Percentiles rank a stretch among this genome's conserved stretches.
These are phyloP conservation scores for Peniophora sp. DNA, from an alignment of 1,284 basidiomycete genomes.

Conservation along the genomic window DNA sequence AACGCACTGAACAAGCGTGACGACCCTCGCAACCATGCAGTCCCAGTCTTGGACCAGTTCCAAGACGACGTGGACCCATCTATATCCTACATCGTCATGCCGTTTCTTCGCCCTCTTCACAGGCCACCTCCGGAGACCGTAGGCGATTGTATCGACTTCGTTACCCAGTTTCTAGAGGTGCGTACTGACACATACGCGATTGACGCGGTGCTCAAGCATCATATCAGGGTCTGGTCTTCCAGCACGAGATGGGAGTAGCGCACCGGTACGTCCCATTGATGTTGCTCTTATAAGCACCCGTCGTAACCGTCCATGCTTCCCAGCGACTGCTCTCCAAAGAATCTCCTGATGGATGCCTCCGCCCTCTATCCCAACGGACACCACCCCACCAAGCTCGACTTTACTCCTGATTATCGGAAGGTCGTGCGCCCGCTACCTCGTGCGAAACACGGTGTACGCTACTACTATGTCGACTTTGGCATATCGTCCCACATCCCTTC, in stretches of 20 bases:
- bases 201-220: too few species aligned
- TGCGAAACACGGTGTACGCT: slow-evolving; percentile 11
- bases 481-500: slow-evolving; percentile 11
- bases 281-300: neutral
- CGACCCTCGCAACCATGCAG: slow-evolving; percentile 3
- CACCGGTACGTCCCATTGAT: neutral
- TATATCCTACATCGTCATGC: slow-evolving; percentile 16
- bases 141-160: slow-evolving; percentile 18
- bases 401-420: slow-evolving; percentile 6
- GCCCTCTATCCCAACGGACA: slow-evolving; percentile 17
- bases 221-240: neutral
- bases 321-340: slow-evolving; percentile 18
- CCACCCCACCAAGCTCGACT: slow-evolving; percentile 14
- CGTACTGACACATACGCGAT: neutral
- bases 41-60: slow-evolving; percentile 12
- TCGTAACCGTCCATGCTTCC: too few species aligned
- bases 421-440: slow-evolving; percentile 6
- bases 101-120: slow-evolving; percentile 16
- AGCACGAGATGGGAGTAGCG: neutral
- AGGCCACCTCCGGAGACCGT: slow-evolving; percentile 14
- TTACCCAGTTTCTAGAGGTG: slow-evolving; percentile 19
- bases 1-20: neutral
- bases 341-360: slow-evolving; percentile 22
- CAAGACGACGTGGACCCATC: slow-evolving; percentile 9
- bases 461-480: slow-evolving; percentile 23